Evolutionary conservation across 2,329 filamentous ascomycete genomes (phyloP).

Genomic region (Fusarium sp.): DNA sequence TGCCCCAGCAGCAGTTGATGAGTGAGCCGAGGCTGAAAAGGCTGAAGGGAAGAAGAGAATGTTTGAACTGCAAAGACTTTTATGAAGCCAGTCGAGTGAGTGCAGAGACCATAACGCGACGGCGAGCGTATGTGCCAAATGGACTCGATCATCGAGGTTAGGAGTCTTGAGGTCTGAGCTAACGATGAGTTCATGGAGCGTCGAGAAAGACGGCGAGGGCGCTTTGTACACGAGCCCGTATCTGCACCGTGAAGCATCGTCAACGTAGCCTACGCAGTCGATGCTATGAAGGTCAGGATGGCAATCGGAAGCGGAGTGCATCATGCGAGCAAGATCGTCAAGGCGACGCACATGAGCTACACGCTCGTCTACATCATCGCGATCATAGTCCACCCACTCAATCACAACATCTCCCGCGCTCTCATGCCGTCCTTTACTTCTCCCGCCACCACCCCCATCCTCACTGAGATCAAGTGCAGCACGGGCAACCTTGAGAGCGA

Average conservation of each 20-base stretch:
- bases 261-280: slow-evolving; percentile 61
- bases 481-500: slow-evolving; percentile 55
- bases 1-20: slow-evolving; percentile 51
- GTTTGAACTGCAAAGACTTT: slow-evolving; percentile 65
- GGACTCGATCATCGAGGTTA: slow-evolving; percentile 58
- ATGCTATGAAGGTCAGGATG: slow-evolving; percentile 61
- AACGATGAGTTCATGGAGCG: slow-evolving; percentile 55
- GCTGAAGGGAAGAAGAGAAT: slow-evolving; percentile 65
- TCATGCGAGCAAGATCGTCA: slow-evolving; percentile 61
- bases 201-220: slow-evolving; percentile 52
- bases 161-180: slow-evolving; percentile 56
- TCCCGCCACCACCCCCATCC: slow-evolving; percentile 21
- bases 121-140: slow-evolving; percentile 56
- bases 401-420: slow-evolving; percentile 53
- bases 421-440: slow-evolving; percentile 52
- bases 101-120: slow-evolving; percentile 63
- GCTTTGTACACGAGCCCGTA: slow-evolving; percentile 59
- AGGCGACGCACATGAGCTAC: slow-evolving; percentile 58
- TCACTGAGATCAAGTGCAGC: slow-evolving; percentile 45
- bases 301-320: slow-evolving; percentile 57
- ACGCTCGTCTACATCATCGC: slow-evolving; percentile 55
- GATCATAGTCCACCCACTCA: slow-evolving; percentile 61
- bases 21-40: slow-evolving; percentile 49
- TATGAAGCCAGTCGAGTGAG: slow-evolving; percentile 67
- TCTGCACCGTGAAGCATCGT: slow-evolving; percentile 53